Evolutionary conservation across 208 protist genomes (phyloP).

Genomic region (Leishmania amazonensis): DNA sequence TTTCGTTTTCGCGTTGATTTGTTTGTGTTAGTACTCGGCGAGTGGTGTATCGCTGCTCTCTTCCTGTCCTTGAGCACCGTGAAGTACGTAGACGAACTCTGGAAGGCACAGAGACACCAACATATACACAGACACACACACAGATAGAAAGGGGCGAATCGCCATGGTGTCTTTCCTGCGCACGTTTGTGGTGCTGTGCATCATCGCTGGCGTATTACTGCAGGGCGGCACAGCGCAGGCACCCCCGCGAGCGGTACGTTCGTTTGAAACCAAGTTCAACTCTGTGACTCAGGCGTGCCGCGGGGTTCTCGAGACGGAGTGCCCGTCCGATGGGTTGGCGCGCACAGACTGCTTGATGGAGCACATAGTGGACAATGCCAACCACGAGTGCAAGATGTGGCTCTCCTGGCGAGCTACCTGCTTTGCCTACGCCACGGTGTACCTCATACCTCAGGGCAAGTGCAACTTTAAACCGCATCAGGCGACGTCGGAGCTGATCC

Average conservation of each 20-base stretch:
- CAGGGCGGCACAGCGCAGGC: background rate
- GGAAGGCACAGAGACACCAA: background rate
- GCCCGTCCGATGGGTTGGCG: conserved; percentile 5
- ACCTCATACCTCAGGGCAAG: conserved; percentile 10
- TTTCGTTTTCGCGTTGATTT: background rate
- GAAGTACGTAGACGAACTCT: background rate
- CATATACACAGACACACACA: background rate
- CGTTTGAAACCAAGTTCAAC: conserved; percentile 14
- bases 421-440: conserved; percentile 17
- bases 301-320: conserved; percentile 31
- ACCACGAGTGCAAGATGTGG: conserved; percentile 40
- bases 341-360: conserved; percentile 29
- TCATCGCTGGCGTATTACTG: background rate
- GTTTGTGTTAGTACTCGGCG: background rate
- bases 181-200: background rate
- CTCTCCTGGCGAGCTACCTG: conserved; percentile 35
- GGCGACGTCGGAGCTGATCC: conserved; percentile 13
- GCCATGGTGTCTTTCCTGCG: background rate
- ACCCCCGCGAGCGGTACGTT: background rate
- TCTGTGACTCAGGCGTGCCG: conserved; percentile 40
- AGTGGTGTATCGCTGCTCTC: too few relatives aligned
- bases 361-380: conserved; percentile 14
- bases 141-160: too few relatives aligned
- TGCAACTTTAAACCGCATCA: conserved; percentile 22
- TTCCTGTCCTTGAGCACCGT: background rate